Evolutionary conservation across 768 basidiomycete species (phyloP).

Genomic region (Rhodotorula toruloides): DNA sequence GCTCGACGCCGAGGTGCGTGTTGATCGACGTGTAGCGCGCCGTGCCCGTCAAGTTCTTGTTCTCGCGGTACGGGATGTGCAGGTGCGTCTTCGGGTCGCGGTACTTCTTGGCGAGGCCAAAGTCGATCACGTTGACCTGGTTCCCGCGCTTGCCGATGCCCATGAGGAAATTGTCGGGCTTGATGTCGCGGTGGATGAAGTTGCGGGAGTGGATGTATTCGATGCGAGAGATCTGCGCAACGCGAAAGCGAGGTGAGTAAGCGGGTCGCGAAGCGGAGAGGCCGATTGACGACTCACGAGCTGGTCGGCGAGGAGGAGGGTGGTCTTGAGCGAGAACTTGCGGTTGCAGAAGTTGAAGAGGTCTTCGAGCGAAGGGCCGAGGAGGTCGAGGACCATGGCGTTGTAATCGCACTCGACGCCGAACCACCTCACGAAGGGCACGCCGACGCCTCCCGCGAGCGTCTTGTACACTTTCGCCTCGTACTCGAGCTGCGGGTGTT

Average conservation of each 20-base stretch:
- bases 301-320: slow-evolving; percentile 87
- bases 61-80: slow-evolving; percentile 99
- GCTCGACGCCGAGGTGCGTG: slow-evolving; percentile 96
- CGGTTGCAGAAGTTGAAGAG: slow-evolving; percentile 61
- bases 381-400: slow-evolving; percentile 96
- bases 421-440: slow-evolving; percentile 87
- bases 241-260: background rate
- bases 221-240: slow-evolving; percentile 74
- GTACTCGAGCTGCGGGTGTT: slow-evolving; percentile 99
- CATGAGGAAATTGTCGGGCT: slow-evolving; percentile 99
- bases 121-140: slow-evolving; percentile 94
- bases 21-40: slow-evolving; percentile 99
- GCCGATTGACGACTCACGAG: slow-evolving; percentile 57
- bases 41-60: slow-evolving; percentile 99
- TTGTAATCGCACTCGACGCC: slow-evolving; percentile 91
- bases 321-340: slow-evolving; percentile 89
- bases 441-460: slow-evolving; percentile 96
- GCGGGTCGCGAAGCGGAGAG: background rate
- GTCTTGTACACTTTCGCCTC: slow-evolving; percentile 78
- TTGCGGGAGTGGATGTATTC: slow-evolving; percentile 95
- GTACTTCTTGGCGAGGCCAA: slow-evolving; percentile 99
- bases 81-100: slow-evolving; percentile 99
- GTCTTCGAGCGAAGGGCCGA: slow-evolving; percentile 63
- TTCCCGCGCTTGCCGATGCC: slow-evolving; percentile 98
- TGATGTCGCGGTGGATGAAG: slow-evolving; percentile 93